These are phyloP conservation scores for Gloeophyllum trabeum DNA, from an alignment of 768 basidiomycete species.

Conservation along the genomic window DNA sequence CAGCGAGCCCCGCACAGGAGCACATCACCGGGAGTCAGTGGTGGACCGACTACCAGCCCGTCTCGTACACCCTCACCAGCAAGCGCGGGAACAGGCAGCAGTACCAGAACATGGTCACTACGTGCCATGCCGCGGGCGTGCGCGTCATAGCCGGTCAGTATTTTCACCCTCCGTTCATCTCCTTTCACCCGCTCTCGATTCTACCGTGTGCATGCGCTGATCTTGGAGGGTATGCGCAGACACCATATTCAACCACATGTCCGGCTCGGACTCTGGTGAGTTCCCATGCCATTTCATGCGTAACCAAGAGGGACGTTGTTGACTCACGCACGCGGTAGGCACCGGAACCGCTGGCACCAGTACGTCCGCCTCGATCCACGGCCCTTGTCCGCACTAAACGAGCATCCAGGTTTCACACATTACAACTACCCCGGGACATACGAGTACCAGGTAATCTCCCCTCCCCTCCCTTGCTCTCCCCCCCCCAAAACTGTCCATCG, in stretches of 20 bases:
- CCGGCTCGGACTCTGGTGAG: slow-evolving; percentile 31
- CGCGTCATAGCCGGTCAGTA: slow-evolving; percentile 34
- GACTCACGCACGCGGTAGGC: not conserved
- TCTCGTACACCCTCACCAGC: slow-evolving; percentile 53
- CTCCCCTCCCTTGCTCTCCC: not conserved
- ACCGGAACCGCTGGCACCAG: not conserved
- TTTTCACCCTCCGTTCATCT: not conserved
- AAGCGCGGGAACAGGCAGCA: slow-evolving; percentile 52
- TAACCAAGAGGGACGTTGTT: too few relatives aligned
- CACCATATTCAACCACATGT: slow-evolving; percentile 63
- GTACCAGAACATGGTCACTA: slow-evolving; percentile 27
- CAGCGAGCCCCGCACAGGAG: slow-evolving; percentile 33
- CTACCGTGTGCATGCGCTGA: slow-evolving; percentile 4
- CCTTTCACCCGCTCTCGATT: slow-evolving; percentile 7
- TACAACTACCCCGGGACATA: slow-evolving; percentile 13
- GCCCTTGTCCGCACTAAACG: not conserved
- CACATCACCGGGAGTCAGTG: slow-evolving; percentile 48
- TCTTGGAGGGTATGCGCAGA: slow-evolving; percentile 12
- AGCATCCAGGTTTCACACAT: slow-evolving; percentile 4
- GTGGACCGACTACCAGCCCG: slow-evolving; percentile 71
- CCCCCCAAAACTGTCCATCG: too few relatives aligned
- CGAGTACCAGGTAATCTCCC: slow-evolving; percentile 4
- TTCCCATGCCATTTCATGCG: not conserved
- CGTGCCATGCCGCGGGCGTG: slow-evolving; percentile 28
- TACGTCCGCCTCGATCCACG: not conserved